Conservation (phyloP, 2,329 filamentous ascomycete genomes). For the Cladophialophora yegresii region DNA sequence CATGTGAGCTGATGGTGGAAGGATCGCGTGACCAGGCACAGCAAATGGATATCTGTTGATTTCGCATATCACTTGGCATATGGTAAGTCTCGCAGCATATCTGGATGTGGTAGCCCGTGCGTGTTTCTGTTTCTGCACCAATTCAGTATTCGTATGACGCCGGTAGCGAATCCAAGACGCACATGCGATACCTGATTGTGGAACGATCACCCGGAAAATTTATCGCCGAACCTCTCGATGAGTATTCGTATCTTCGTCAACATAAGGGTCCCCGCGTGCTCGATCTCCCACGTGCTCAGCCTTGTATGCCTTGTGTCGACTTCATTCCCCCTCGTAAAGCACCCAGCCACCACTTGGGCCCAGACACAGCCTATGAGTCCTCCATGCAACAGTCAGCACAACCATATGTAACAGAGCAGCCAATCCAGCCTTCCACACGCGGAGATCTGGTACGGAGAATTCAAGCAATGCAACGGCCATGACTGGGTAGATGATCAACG, state of each 20-base stretch:
- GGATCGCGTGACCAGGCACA: too few relatives aligned
- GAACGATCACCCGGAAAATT: not conserved
- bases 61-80: too few relatives aligned
- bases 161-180: not conserved
- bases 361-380: conserved; percentile 25
- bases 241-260: not conserved
- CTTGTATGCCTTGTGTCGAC: not conserved
- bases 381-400: conserved; percentile 26
- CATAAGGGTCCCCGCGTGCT: not conserved
- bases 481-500: conserved; percentile 32
- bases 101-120: not conserved
- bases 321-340: conserved; percentile 5
- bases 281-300: not conserved
- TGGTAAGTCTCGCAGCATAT: not conserved
- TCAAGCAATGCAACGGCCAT: conserved; percentile 32
- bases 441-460: conserved; percentile 27
- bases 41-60: too few relatives aligned
- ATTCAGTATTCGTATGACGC: too few relatives aligned
- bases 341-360: conserved; percentile 7
- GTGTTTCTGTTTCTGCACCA: not conserved
- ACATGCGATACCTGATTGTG: not conserved
- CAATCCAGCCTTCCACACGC: conserved; percentile 29
- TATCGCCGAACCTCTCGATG: not conserved
- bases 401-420: conserved; percentile 25
- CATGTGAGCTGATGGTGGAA: too few relatives aligned